phyloP scores from a whole-genome alignment of 1,139 yeast genomes.

The Kodamaea plutei region DNA sequence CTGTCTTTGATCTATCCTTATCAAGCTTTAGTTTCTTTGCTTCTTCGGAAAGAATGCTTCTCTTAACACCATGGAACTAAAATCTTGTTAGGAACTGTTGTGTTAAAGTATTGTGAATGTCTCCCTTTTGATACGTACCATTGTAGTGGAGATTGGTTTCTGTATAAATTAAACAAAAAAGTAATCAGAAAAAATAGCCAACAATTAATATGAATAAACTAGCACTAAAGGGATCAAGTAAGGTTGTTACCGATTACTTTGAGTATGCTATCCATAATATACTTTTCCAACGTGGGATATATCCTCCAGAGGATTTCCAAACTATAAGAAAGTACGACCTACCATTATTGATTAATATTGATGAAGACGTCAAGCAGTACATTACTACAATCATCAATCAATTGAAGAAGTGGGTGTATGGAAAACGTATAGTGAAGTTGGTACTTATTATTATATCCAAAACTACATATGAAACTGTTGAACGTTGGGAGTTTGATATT shows the following conservation, averaged over 20 bases:
- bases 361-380: slow-evolving; percentile 73
- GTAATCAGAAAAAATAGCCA: not conserved
- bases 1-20: slow-evolving; percentile 52
- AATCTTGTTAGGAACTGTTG: not conserved
- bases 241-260: slow-evolving; percentile 78
- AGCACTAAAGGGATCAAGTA: slow-evolving; percentile 74
- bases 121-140: not conserved
- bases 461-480: slow-evolving; percentile 65
- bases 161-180: not conserved
- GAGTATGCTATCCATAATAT: slow-evolving; percentile 77
- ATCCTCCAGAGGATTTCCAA: slow-evolving; percentile 84
- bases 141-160: not conserved
- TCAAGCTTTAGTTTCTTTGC: slow-evolving; percentile 50
- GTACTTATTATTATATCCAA: slow-evolving; percentile 70
- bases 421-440: slow-evolving; percentile 64
- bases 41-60: slow-evolving; percentile 55
- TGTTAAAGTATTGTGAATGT: not conserved
- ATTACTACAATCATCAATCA: slow-evolving; percentile 69
- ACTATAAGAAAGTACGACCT: slow-evolving; percentile 78
- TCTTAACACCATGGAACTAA: slow-evolving; percentile 58
- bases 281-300: slow-evolving; percentile 84
- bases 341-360: slow-evolving; percentile 67
- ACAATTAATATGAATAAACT: slow-evolving; percentile 27
- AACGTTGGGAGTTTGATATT: slow-evolving; percentile 82
- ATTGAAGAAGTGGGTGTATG: slow-evolving; percentile 75